Evolutionary conservation across 345 rosid species (phyloP), one percentile per base, ranked within the genome.

Genomic region (Draba incana): DNA sequence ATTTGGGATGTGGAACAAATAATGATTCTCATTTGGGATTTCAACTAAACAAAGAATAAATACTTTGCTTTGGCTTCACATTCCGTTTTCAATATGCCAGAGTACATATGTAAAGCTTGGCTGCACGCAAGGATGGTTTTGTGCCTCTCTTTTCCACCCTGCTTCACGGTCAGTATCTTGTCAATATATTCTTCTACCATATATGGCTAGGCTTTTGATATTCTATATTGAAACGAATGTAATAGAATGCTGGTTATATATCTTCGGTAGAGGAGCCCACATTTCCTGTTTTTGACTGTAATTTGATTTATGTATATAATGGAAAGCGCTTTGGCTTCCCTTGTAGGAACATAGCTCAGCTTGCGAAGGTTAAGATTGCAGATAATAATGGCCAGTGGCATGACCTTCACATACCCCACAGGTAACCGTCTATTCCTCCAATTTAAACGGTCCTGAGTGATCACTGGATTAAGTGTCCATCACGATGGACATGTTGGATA

Each of bases 121-220:
- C 51, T 90, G 91, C 75, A 84, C 90, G 7, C 97, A 90, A 85
- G 97, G 96, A 61, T 93, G 96, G 92, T 93, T 93, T 79, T 78
- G 66, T 45, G 84, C 97, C 64, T 81, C 94, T 64, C 67, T 84
- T 67, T 16, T 74, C 15, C 92, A 93, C 66, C 92, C 91, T 68
- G 55, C 93, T 62, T 78, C 20, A 20, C 20, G 20, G 20, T 20
- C 20, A 20, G 20, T 20, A n/a, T n/a, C n/a, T n/a, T n/a, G n/a
- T n/a, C n/a, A n/a, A n/a, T n/a, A n/a, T n/a, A n/a, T n/a, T n/a
- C n/a, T n/a, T n/a, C n/a, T n/a, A n/a, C 20, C 20, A 20, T 20
- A 20, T 20, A 20, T 1, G 20, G 20, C 20, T 20, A 1, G 20
- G 20, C 1, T 20, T 20, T 20, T 20, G 1, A 20, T 20, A 20